These are phyloP conservation scores for Leptodontidium sp. DNA, from an alignment of 2,329 filamentous ascomycete genomes.

Conservation along the genomic window DNA sequence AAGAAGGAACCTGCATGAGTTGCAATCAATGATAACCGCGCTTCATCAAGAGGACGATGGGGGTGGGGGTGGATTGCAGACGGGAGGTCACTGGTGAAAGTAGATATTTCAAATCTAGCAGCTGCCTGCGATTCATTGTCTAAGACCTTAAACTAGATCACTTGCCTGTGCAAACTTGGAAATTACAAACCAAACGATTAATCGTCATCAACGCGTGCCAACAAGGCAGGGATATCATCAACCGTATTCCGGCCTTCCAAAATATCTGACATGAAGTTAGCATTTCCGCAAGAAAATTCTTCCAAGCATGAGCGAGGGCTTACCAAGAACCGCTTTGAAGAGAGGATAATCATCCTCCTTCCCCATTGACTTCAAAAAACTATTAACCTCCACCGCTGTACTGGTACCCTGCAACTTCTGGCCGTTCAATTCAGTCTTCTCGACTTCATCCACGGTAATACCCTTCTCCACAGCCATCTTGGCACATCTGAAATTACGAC, in stretches of 20 bases:
- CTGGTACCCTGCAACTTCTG: constrained; percentile 96
- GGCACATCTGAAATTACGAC: constrained; percentile 93
- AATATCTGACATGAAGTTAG: constrained; percentile 61
- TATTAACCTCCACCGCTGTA: constrained; percentile 90
- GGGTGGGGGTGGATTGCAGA: neutral
- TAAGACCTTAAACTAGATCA: neutral
- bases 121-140: constrained; percentile 11
- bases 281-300: neutral
- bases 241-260: constrained; percentile 75
- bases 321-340: constrained; percentile 82
- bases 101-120: neutral
- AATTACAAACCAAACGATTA: neutral
- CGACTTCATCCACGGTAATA: constrained; percentile 84
- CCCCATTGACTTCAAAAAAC: constrained; percentile 81
- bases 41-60: neutral
- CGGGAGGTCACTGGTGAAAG: neutral
- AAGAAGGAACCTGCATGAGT: no score
- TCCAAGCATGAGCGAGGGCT: constrained; percentile 23
- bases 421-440: constrained; percentile 89
- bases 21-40: neutral
- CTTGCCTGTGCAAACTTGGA: neutral
- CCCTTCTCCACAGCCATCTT: constrained; percentile 85
- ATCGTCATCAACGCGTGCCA: constrained; percentile 35
- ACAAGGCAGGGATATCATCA: constrained; percentile 78
- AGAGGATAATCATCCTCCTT: constrained; percentile 87